phyloP scores from a whole-genome alignment of 441 rosid species.

The Biscutella auriculata region DNA sequence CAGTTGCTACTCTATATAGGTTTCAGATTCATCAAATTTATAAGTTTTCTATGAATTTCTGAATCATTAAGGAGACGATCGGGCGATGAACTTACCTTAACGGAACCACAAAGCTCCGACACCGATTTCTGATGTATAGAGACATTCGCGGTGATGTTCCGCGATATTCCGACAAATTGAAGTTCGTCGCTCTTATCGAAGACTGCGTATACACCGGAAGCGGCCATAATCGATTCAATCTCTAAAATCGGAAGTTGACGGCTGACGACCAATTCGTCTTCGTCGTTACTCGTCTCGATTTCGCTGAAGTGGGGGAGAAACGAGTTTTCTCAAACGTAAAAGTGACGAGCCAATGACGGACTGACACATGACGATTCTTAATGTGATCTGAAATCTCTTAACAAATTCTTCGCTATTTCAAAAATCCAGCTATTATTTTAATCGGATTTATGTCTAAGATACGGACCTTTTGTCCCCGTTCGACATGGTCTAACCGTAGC shows the following conservation, averaged over 20 bases:
- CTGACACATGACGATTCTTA: too few relatives aligned
- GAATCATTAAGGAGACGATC: background rate
- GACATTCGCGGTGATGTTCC: slow-evolving; percentile 67
- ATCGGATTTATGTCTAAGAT: too few relatives aligned
- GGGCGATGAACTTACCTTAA: slow-evolving; percentile 36
- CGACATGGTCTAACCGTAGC: too few relatives aligned
- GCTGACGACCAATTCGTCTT: too few relatives aligned
- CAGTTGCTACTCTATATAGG: background rate
- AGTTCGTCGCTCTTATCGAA: slow-evolving; percentile 49
- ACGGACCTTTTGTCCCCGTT: too few relatives aligned
- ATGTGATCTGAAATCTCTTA: too few relatives aligned
- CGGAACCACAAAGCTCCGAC: slow-evolving; percentile 62
- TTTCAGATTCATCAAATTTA: background rate
- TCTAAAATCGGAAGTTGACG: slow-evolving; percentile 30
- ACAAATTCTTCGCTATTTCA: too few relatives aligned
- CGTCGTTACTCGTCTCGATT: too few relatives aligned
- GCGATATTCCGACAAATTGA: slow-evolving; percentile 80
- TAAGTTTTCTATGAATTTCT: background rate
- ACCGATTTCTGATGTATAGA: slow-evolving; percentile 50
- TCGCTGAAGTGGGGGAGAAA: too few relatives aligned
- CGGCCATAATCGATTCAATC: slow-evolving; percentile 33
- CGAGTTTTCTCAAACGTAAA: too few relatives aligned
- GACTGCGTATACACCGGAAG: slow-evolving; percentile 72
- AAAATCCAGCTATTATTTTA: too few relatives aligned
- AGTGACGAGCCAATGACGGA: too few relatives aligned